These are phyloP conservation scores for Amanita rimosa DNA, from an alignment of 768 basidiomycete species.

Conservation along the genomic window DNA sequence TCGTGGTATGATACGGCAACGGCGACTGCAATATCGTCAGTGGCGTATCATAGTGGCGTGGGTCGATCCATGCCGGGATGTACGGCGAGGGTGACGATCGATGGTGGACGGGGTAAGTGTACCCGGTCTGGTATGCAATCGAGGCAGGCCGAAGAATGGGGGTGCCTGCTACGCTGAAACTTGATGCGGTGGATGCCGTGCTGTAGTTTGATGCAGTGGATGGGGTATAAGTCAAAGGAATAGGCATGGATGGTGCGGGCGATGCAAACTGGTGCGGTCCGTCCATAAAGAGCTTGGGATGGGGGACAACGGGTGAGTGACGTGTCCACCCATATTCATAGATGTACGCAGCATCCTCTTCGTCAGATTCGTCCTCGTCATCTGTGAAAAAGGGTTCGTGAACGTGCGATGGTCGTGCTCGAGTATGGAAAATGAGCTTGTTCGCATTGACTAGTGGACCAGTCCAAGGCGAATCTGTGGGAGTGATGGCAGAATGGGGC, in stretches of 20 bases:
- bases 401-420: neutral
- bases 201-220: neutral
- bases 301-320: slow-evolving; percentile 16
- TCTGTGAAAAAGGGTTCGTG: slow-evolving; percentile 2
- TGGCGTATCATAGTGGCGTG: slow-evolving; percentile 6
- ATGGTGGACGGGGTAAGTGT: slow-evolving; percentile 13
- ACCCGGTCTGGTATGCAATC: slow-evolving; percentile 14
- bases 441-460: slow-evolving; percentile 26
- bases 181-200: neutral
- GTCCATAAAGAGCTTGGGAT: neutral
- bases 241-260: neutral
- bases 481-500: slow-evolving; percentile 12
- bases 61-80: slow-evolving; percentile 20
- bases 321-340: slow-evolving; percentile 11
- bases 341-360: slow-evolving; percentile 16
- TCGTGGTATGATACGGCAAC: neutral
- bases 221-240: neutral
- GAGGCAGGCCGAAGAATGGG: neutral
- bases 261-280: neutral
- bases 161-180: neutral
- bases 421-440: slow-evolving; percentile 11
- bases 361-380: slow-evolving; percentile 14
- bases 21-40: slow-evolving; percentile 2
- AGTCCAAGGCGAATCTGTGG: slow-evolving; percentile 27
- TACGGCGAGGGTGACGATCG: slow-evolving; percentile 14